Percentiles rank a stretch among this genome's conserved stretches.
phyloP scores from a whole-genome alignment of 768 basidiomycete genomes.

The Boletus sp. region DNA sequence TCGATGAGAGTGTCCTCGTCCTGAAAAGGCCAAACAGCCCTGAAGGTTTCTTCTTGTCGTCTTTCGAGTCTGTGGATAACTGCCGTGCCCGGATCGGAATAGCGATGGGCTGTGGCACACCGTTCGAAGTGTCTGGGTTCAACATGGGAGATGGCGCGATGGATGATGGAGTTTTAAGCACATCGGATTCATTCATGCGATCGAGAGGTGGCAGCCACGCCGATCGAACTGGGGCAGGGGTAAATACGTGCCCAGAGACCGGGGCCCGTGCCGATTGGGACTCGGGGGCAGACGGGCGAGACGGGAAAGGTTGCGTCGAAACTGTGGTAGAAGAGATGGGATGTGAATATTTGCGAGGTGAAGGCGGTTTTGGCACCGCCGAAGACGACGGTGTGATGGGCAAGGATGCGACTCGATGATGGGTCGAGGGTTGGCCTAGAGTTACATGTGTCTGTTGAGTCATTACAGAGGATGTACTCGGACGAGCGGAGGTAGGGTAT shows the following conservation, averaged over 20 bases:
- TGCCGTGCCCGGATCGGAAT: constrained; percentile 23
- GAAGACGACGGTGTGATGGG: constrained; percentile 25
- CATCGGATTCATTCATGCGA: constrained; percentile 45
- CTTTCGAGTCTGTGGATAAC: constrained; percentile 31
- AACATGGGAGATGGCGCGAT: constrained; percentile 49
- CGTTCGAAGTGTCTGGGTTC: constrained; percentile 29
- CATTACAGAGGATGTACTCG: constrained; percentile 15
- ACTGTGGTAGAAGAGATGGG: constrained; percentile 23
- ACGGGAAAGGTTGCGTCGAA: constrained; percentile 30
- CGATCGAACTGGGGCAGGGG: constrained; percentile 31
- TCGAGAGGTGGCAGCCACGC: constrained; percentile 24
- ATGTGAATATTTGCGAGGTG: constrained; percentile 30
- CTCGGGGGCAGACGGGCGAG: constrained; percentile 19
- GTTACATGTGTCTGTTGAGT: constrained; percentile 22
- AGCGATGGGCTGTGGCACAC: constrained; percentile 5
- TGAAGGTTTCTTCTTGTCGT: constrained; percentile 31
- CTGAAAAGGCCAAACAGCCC: constrained; percentile 32
- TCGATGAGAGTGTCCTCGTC: constrained; percentile 31
- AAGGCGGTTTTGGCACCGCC: constrained; percentile 20
- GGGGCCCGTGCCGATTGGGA: constrained; percentile 25
- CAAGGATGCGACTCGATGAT: constrained; percentile 37
- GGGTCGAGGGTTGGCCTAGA: constrained; percentile 23
- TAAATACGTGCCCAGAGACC: constrained; percentile 28
- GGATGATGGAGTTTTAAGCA: constrained; percentile 64
- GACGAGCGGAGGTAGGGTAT: constrained; percentile 24